Evolutionary conservation across 2,329 filamentous ascomycete species (phyloP), one percentile per base, ranked within the genome.

Genomic region (Cladosporium sphaerospermum): DNA sequence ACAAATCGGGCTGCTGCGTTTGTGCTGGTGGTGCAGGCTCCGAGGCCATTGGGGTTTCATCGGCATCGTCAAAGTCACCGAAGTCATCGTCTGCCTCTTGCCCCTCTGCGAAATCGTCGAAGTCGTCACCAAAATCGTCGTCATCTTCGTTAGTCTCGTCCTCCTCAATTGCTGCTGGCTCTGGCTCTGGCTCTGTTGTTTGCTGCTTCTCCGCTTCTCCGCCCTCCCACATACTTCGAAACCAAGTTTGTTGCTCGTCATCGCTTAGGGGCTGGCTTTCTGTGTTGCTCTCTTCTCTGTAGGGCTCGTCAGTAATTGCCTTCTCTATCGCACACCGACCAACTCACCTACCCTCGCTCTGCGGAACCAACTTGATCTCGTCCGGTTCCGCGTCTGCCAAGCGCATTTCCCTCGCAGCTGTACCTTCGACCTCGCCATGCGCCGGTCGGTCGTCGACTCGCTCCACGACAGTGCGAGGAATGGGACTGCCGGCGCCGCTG

Each of bases 361-460:
- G 65, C 54, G 71, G 69, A 53, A 73, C 64, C 23, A 75, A 69
- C 46, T 77, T 66, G 54, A 85, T 71, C 42, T 81, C 67, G 63
- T 84, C 81, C 16, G 81, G 81, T 42, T 75, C 71, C 43, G 81
- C 80, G 69, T 84, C 81, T 51, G 78, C 78, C 61, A 73, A 75
- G 56, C 79, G 74, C 59, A 77, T 68, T 54, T 81, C 73, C 58
- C 80, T 76, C 55, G 81, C 82, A 36, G 69, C 65, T 46, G 82
- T 85, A 31, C 82, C 81, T 28, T 81, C 81, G 7, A 83, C 74
- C 52, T 85, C 82, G 16, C 82, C 81, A 66, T 84, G 73, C 60
- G 76, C 78, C 37, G 80, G 78, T 54, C 71, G 66, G 31, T 76
- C 72, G 31, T 84, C 81, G 45, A 85, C 73, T 65, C 80, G 81